phyloP scores from a whole-genome alignment of 352 stramenopile species.

The Pythium apleroticum region DNA sequence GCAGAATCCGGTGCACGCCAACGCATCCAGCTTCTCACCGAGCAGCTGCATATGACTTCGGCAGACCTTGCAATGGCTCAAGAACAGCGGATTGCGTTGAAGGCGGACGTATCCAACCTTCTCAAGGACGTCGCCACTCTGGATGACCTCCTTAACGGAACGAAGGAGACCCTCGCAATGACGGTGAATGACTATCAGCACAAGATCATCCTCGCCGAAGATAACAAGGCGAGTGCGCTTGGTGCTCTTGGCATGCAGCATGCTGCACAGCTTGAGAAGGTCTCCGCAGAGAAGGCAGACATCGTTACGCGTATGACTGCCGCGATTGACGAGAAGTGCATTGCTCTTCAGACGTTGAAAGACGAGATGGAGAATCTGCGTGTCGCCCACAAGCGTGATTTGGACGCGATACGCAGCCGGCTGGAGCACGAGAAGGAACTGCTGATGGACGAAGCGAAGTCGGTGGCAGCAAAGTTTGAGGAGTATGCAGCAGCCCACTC shows the following conservation, averaged over 20 bases:
- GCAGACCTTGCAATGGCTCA: constrained; percentile 12
- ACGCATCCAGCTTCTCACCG: constrained; percentile 6
- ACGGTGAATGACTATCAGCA: neutral
- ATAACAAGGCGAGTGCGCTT: neutral
- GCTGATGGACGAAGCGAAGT: neutral
- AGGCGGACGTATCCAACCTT: neutral
- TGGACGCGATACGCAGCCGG: neutral
- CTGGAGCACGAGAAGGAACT: neutral
- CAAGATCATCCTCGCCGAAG: neutral
- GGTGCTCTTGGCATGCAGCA: neutral
- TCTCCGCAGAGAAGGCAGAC: constrained; percentile 24
- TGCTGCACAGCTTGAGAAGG: constrained; percentile 6
- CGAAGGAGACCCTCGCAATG: neutral
- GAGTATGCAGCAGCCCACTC: constrained; percentile 4
- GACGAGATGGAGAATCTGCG: constrained; percentile 18
- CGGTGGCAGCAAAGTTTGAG: neutral
- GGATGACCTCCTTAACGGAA: neutral
- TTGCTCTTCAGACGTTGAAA: constrained; percentile 35
- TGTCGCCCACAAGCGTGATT: constrained; percentile 2
- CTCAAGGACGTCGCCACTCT: neutral
- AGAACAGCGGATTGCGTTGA: neutral
- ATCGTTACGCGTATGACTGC: constrained; percentile 37
- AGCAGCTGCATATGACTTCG: constrained; percentile 1
- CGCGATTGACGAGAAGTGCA: constrained; percentile 41
- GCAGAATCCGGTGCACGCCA: neutral